Conservation (phyloP, 1,139 yeast genomes). For the Hemisphaericaspora lyxosophila region DNA sequence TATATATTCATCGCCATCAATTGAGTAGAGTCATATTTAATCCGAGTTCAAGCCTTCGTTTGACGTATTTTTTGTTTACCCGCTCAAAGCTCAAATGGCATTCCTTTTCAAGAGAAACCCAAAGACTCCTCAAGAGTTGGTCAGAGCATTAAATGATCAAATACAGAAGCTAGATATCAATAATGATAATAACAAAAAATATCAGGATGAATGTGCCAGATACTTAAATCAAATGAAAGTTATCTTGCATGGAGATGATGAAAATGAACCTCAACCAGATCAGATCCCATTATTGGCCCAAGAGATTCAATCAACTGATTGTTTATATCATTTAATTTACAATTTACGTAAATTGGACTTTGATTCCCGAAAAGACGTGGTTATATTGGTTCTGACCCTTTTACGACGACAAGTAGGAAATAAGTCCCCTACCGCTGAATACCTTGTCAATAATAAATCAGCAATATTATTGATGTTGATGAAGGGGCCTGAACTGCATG, state of each 20-base stretch:
- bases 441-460: slow-evolving; percentile 61
- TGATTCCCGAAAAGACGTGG: slow-evolving; percentile 85
- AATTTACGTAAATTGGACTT: slow-evolving; percentile 71
- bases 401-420: slow-evolving; percentile 77
- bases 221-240: slow-evolving; percentile 66
- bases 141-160: slow-evolving; percentile 72
- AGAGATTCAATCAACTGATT: slow-evolving; percentile 72
- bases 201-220: slow-evolving; percentile 76
- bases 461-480: slow-evolving; percentile 62
- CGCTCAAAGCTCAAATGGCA: slow-evolving; percentile 56
- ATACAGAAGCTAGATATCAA: slow-evolving; percentile 57
- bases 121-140: slow-evolving; percentile 77
- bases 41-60: neutral
- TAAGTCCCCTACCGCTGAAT: slow-evolving; percentile 85
- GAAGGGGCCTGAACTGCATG: slow-evolving; percentile 69
- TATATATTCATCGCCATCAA: neutral
- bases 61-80: neutral
- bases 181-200: slow-evolving; percentile 56
- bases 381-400: slow-evolving; percentile 68
- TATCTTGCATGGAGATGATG: slow-evolving; percentile 75
- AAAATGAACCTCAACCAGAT: slow-evolving; percentile 68
- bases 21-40: too few species aligned
- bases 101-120: slow-evolving; percentile 89
- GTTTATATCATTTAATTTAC: slow-evolving; percentile 58
- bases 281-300: slow-evolving; percentile 71